These are phyloP conservation scores for Coniferiporia weirii DNA, from an alignment of 1,284 basidiomycete species.

Conservation along the genomic window DNA sequence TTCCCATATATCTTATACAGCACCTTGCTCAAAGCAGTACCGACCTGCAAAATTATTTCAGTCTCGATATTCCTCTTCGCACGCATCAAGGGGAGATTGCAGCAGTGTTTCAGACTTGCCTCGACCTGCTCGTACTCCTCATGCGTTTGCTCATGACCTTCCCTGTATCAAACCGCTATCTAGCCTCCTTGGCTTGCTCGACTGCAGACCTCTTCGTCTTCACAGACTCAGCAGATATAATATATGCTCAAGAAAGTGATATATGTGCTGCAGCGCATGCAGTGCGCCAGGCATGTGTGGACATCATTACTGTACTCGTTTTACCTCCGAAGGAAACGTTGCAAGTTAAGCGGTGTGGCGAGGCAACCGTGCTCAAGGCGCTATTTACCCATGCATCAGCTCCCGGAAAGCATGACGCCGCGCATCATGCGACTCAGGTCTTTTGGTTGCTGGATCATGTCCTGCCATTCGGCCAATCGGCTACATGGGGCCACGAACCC, in stretches of 20 bases:
- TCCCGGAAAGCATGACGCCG: conserved; percentile 44
- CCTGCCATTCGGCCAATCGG: conserved; percentile 37
- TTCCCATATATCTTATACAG: conserved; percentile 33
- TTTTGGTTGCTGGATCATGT: conserved; percentile 52
- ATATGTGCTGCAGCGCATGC: conserved; percentile 39
- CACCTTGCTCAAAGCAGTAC: conserved; percentile 48
- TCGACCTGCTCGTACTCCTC: conserved; percentile 51
- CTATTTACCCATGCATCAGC: conserved; percentile 46
- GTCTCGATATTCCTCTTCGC: conserved; percentile 29
- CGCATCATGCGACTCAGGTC: conserved; percentile 48
- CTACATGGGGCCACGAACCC: conserved; percentile 24
- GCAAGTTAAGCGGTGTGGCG: conserved; percentile 30
- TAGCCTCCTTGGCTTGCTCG: conserved; percentile 38
- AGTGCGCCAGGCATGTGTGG: conserved; percentile 45
- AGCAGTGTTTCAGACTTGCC: conserved; percentile 47
- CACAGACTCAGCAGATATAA: conserved; percentile 41
- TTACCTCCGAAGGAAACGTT: conserved; percentile 19
- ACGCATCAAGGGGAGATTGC: conserved; percentile 37
- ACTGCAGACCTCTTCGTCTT: conserved; percentile 53
- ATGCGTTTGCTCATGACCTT: conserved; percentile 40
- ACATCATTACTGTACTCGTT: conserved; percentile 41
- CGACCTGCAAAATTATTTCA: conserved; percentile 51
- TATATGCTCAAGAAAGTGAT: conserved; percentile 36
- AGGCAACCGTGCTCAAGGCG: conserved; percentile 45
- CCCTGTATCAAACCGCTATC: conserved; percentile 43